Conservation (phyloP, 1,139 yeast species). For the Schwanniomyces etchellsii region DNA sequence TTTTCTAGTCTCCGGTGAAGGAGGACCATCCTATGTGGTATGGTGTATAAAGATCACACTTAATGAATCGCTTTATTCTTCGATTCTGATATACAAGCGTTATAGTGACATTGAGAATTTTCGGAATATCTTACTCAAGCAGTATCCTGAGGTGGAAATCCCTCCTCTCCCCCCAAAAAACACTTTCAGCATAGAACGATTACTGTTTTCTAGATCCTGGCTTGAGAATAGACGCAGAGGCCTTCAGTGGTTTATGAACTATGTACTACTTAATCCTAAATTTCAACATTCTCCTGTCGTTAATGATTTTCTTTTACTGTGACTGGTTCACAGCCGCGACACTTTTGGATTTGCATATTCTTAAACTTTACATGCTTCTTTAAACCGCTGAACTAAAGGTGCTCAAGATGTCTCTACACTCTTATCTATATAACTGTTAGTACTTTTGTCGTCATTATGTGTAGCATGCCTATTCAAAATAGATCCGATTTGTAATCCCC, state of each 20-base stretch:
- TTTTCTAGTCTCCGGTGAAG: constrained; percentile 34
- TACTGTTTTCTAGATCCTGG: constrained; percentile 44
- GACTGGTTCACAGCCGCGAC: constrained; percentile 1
- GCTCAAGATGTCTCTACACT: too few species aligned
- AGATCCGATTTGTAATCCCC: too few species aligned
- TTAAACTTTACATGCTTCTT: too few species aligned
- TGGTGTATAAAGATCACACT: constrained; percentile 46
- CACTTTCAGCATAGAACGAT: constrained; percentile 38
- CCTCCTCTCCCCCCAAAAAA: constrained; percentile 68
- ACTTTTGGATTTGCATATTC: too few species aligned
- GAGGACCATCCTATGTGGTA: constrained; percentile 35
- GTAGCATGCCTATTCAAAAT: too few species aligned
- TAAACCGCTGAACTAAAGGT: too few species aligned
- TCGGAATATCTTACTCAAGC: constrained; percentile 32
- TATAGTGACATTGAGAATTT: constrained; percentile 60
- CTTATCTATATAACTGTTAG: too few species aligned
- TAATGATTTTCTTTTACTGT: constrained; percentile 40
- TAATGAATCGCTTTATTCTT: constrained; percentile 38
- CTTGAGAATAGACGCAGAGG: constrained; percentile 60
- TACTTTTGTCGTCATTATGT: too few species aligned
- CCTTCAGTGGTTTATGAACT: constrained; percentile 67
- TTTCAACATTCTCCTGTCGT: constrained; percentile 44
- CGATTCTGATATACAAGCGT: constrained; percentile 50
- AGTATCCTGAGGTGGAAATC: constrained; percentile 37
- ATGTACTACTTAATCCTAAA: constrained; percentile 61